Base-by-base conservation (phyloP, 345 rosid species). In the Hypericum perforatum region DNA sequence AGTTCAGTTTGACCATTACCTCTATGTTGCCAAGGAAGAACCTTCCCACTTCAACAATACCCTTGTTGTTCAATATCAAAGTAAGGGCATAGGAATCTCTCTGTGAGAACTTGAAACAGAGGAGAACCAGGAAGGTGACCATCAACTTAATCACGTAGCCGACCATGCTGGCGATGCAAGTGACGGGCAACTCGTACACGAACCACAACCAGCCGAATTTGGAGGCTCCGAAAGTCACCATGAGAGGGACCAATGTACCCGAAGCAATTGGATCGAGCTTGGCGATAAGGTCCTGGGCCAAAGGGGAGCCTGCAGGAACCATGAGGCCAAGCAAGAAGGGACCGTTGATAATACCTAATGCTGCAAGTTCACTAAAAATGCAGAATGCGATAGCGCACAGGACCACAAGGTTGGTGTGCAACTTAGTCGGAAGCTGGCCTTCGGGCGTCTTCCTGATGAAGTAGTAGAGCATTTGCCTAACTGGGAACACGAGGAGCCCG, bases 261-360 rank as follows among this genome's bases (percentile, higher is more conserved):
- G 66, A 16, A 12, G 63, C 37, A 0, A 67, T 5, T 5, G 68
- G 55, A 7, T 70, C 73, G 5, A 70, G 42, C 49, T 70, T 74
- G 0, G 49, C 50, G 1, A 62, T 54, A 37, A 74, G 37, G 16
- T 14, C 40, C 8, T 58, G 29, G 8, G 75, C 78, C 6, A 70
- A 60, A 5, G 75, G 78, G 29, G 64, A 70, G 7, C 75, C 70
- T 5, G 70, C 58, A 11, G 73, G 78, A 14, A 64, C 59, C 6
- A 59, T 45, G 57, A 74, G 37, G 29, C 78, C 78, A 2, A 67
- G 9, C 5, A 63, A 4, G 44, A 70, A 63, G 32, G 78, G 67
- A 0, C 65, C 72, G 9, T 43, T 66, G 11, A 61, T 15, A 12
- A 32, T 62, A 44, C 49, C 39, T 53, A 65, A 2, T 9, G 71